Conservation (phyloP, 2,329 filamentous ascomycete species). For the Scytalidium sp. region DNA sequence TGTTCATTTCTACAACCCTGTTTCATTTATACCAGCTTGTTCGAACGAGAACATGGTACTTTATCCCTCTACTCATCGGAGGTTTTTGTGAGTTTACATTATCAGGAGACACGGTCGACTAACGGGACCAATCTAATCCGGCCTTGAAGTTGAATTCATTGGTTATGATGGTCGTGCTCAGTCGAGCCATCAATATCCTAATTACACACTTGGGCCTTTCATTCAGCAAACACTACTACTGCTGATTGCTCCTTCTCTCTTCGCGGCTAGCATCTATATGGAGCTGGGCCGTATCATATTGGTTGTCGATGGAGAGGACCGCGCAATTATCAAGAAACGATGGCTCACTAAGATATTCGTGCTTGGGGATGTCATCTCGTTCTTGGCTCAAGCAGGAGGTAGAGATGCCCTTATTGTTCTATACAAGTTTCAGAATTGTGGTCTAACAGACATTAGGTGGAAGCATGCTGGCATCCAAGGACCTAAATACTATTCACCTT, state of each 20-base stretch:
- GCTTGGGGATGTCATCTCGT: conserved; percentile 39
- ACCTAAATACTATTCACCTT: conserved; percentile 23
- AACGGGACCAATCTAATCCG: background rate
- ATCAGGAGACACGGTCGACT: background rate
- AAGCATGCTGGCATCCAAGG: conserved; percentile 11
- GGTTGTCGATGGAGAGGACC: conserved; percentile 30
- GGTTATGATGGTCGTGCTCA: conserved; percentile 31
- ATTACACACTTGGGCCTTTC: conserved; percentile 26
- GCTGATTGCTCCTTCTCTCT: conserved; percentile 36
- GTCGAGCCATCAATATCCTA: conserved; percentile 17
- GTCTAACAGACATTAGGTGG: conserved; percentile 12
- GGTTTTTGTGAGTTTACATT: conserved; percentile 22
- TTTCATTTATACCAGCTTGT: conserved; percentile 14
- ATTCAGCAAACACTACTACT: conserved; percentile 34
- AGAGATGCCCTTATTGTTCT: conserved; percentile 20
- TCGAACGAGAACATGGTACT: conserved; percentile 20
- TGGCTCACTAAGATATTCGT: conserved; percentile 43
- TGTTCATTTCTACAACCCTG: conserved; percentile 8
- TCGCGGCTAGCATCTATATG: conserved; percentile 39
- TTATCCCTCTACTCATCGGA: conserved; percentile 27
- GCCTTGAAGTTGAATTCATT: conserved; percentile 33
- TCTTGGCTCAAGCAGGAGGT: conserved; percentile 35
- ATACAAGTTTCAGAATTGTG: background rate
- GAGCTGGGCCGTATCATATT: conserved; percentile 36
- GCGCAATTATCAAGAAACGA: conserved; percentile 30